Conservation (phyloP, 129 eudicot genomes). For the Sambucus nigra region DNA sequence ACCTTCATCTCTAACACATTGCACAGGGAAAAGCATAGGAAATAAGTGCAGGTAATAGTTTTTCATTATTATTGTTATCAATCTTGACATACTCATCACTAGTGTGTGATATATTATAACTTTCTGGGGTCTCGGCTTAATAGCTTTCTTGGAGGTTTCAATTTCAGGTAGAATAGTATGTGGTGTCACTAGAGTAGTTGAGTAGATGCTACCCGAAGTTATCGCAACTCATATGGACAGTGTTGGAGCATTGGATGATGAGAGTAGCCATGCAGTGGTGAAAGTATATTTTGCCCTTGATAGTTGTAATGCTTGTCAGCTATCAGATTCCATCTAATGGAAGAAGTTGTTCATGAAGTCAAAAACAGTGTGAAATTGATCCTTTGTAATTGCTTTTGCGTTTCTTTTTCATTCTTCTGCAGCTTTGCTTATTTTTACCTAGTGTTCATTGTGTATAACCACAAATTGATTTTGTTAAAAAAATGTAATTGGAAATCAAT, state of each 20-base stretch:
- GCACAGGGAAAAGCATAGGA: conserved; percentile 22
- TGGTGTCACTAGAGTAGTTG: too few relatives aligned
- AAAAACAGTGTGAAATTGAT: conserved; percentile 9
- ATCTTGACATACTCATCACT: not conserved
- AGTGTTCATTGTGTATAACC: conserved; percentile 19
- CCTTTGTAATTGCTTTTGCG: not conserved
- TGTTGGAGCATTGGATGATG: not conserved
- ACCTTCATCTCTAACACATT: conserved; percentile 14
- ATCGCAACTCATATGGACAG: conserved; percentile 4
- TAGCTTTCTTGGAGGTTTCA: not conserved
- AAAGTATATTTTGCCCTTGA: conserved; percentile 1
- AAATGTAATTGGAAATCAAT: not conserved
- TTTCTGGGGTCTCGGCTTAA: too few relatives aligned
- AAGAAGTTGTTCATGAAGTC: not conserved
- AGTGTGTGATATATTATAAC: not conserved
- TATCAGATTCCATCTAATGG: not conserved
- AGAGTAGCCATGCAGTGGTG: not conserved
- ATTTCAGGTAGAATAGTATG: not conserved
- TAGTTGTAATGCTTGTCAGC: not conserved
- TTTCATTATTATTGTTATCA: too few relatives aligned
- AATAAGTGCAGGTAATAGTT: conserved; percentile 38
- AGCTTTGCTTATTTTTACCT: conserved; percentile 8
- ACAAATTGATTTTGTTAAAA: conserved; percentile 11
- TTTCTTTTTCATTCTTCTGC: not conserved
- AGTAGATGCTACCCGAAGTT: too few relatives aligned